A percentile compares a stretch with the other conserved stretches of the same genome.
Conservation (phyloP, 768 basidiomycete genomes). For the Crucibulum laeve region DNA sequence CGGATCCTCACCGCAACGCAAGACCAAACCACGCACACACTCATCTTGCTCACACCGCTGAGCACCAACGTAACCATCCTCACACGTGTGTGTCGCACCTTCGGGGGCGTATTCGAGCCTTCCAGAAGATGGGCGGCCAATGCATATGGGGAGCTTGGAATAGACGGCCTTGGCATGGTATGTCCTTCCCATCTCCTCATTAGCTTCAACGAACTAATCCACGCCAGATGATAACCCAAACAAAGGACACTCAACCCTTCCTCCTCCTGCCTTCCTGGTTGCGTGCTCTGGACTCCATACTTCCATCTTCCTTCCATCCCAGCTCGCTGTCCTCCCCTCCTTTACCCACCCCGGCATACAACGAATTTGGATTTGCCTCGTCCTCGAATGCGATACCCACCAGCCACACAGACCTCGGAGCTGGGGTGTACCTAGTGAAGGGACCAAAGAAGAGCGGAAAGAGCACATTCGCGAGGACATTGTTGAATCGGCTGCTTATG, state of each 20-base stretch:
- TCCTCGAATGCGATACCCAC: too few species aligned
- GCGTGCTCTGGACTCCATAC: slow-evolving; percentile 23
- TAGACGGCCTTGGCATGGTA: slow-evolving; percentile 49
- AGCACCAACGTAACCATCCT: slow-evolving; percentile 64
- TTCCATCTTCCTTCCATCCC: slow-evolving; percentile 13
- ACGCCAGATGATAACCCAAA: slow-evolving; percentile 27
- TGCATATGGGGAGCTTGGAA: slow-evolving; percentile 31
- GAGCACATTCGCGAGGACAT: slow-evolving; percentile 76
- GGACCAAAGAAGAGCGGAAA: slow-evolving; percentile 90
- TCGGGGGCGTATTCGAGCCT: slow-evolving; percentile 59
- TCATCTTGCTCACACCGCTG: slow-evolving; percentile 56
- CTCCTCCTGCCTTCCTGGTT: slow-evolving; percentile 34
- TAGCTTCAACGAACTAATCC: slow-evolving; percentile 1
- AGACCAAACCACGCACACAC: slow-evolving; percentile 16
- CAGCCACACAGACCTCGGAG: too few species aligned
- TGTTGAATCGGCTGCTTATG: slow-evolving; percentile 64
- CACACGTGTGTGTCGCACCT: slow-evolving; percentile 55
- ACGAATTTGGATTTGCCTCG: background rate
- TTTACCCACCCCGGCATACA: background rate
- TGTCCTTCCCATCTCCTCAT: slow-evolving; percentile 9
- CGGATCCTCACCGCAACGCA: slow-evolving; percentile 2
- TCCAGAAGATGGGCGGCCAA: slow-evolving; percentile 30
- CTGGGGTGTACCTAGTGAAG: slow-evolving; percentile 59
- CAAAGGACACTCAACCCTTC: slow-evolving; percentile 34
- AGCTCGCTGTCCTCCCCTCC: background rate